phyloP scores from a whole-genome alignment of 2,329 filamentous ascomycete genomes.

The Truncatella angustata region DNA sequence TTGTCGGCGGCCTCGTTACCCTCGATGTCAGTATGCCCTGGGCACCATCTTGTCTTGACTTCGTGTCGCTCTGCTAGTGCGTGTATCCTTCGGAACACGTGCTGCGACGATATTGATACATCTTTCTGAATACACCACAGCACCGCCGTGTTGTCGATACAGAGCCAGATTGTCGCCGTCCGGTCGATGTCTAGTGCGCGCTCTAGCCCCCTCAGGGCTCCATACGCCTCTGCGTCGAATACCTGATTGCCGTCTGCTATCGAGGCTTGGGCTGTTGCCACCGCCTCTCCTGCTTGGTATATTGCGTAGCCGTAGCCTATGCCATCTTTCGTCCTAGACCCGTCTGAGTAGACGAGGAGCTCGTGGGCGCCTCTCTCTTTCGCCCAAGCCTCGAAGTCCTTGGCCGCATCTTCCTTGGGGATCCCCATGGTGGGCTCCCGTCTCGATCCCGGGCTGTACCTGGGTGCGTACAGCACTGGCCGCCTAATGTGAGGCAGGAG shows the following conservation, averaged over 20 bases:
- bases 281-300: neutral
- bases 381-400: neutral
- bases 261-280: neutral
- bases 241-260: neutral
- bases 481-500: neutral
- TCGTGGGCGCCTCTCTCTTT: neutral
- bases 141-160: neutral
- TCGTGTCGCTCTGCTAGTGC: neutral
- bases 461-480: neutral
- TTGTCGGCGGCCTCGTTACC: neutral
- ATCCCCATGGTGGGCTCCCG: neutral
- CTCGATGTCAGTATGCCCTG: neutral
- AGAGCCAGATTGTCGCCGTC: neutral
- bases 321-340: neutral
- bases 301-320: neutral
- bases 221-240: neutral
- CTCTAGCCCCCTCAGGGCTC: neutral
- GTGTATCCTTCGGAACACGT: neutral
- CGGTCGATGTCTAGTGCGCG: neutral
- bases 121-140: neutral
- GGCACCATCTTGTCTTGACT: neutral
- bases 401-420: neutral
- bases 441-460: neutral
- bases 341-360: neutral
- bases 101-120: neutral